Evolutionary conservation across 768 basidiomycete species (phyloP).

Genomic region (Boletus insuetus): DNA sequence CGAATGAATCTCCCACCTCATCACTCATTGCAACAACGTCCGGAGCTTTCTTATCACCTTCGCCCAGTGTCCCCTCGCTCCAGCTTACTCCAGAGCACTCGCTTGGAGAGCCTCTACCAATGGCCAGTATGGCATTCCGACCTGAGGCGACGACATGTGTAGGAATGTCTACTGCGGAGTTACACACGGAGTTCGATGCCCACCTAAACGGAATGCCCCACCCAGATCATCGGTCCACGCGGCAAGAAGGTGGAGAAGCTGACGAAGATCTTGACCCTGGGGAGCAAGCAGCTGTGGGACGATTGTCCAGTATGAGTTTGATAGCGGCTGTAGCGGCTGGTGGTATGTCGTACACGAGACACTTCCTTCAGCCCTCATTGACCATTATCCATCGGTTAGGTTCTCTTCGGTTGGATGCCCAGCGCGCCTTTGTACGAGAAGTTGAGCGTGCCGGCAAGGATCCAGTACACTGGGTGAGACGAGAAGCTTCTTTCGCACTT

Average conservation of each 20-base stretch:
- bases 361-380: conserved; percentile 5
- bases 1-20: conserved; percentile 29
- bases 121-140: conserved; percentile 12
- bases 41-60: conserved; percentile 13
- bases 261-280: conserved; percentile 42
- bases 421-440: conserved; percentile 68
- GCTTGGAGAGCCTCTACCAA: conserved; percentile 13
- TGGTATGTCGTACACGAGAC: conserved; percentile 43
- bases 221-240: conserved; percentile 13
- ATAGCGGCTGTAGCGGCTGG: conserved; percentile 85
- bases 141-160: conserved; percentile 12
- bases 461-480: conserved; percentile 72
- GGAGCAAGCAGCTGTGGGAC: conserved; percentile 81
- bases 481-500: conserved; percentile 85
- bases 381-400: conserved; percentile 36
- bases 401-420: conserved; percentile 51
- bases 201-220: conserved; percentile 12
- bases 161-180: conserved; percentile 5
- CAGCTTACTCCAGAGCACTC: conserved; percentile 15
- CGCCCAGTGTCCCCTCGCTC: conserved; percentile 11
- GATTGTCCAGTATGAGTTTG: conserved; percentile 89
- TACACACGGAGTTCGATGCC: conserved; percentile 7
- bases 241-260: conserved; percentile 22
- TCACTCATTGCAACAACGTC: conserved; percentile 21
- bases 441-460: conserved; percentile 66